Evolutionary conservation across 2,329 filamentous ascomycete species (phyloP), one percentile per base, ranked within the genome.

Genomic region (Penicillium brevicompactum): DNA sequence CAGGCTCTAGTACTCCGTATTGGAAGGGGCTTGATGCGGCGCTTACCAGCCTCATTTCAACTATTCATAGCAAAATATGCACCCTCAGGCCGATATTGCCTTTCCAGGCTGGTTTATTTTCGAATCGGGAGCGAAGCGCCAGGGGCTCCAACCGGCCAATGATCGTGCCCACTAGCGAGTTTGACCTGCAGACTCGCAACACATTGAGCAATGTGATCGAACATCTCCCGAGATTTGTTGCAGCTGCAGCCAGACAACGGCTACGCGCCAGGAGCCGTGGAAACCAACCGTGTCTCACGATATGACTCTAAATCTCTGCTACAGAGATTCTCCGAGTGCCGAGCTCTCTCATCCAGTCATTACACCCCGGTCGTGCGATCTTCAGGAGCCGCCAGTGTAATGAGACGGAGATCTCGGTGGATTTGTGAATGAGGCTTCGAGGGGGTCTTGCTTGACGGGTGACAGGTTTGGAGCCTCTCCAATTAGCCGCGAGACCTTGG

Each of bases 251-350:
- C 22, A 32, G 27, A 45, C 22, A 37, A 51, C 34, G 14, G 32
- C 43, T 61, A 61, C 57, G 63, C 63, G 63, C 63, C 63, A 65
- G 61, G 59, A 58, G 56, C 27, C 45, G 13, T 37, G 34, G 53
- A 51, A 40, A 43, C 45, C 11, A 18, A 21, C 27, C 24, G 44
- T 51, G 57, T 59, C 54, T 64, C 57, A 55, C 55, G 57, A 56
- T 53, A 57, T 50, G 41, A 37, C 38, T 46, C 31, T 48, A 34
- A 41, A 51, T 43, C 50, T 49, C 40, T 58, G 45, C 50, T 46
- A 46, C 55, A 56, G 53, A 32, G 16, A 27, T 50, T 45, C 47
- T 48, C 46, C 40, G 34, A 37, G 43, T 52, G 46, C 54, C 31
- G 51, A 59, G 56, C 47, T 16, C 13, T 55, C 49, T 46, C 53